A percentile compares a stretch with the other conserved stretches of the same genome.
These are phyloP conservation scores for Madurella fahalii DNA, from an alignment of 2,329 filamentous ascomycete species.

Conservation along the genomic window DNA sequence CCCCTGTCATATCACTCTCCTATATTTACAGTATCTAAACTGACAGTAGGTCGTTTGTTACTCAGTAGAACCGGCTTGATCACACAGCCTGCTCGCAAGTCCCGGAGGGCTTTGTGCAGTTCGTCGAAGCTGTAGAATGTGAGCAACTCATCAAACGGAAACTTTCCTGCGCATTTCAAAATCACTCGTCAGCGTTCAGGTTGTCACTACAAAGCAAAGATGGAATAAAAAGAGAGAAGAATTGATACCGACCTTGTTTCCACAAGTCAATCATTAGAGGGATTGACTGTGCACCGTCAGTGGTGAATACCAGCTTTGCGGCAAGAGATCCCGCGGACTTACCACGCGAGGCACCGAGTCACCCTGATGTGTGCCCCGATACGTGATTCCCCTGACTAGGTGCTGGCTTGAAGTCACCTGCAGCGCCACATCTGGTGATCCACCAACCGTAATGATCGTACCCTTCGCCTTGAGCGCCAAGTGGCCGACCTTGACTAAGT, in stretches of 20 bases:
- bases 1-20: too few species aligned
- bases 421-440: slow-evolving; percentile 7
- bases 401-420: slow-evolving; percentile 11
- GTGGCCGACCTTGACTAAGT: slow-evolving; percentile 11
- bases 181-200: background rate
- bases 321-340: background rate
- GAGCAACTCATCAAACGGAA: slow-evolving; percentile 14
- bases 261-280: slow-evolving; percentile 12
- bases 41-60: background rate
- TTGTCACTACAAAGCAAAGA: background rate
- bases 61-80: slow-evolving; percentile 11
- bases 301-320: background rate
- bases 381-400: slow-evolving; percentile 8
- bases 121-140: slow-evolving; percentile 9
- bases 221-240: background rate
- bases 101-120: slow-evolving; percentile 1
- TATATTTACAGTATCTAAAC: background rate
- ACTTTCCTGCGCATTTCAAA: background rate
- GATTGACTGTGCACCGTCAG: background rate
- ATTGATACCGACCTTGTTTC: slow-evolving; percentile 7
- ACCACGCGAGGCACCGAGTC: slow-evolving; percentile 8
- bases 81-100: slow-evolving; percentile 4
- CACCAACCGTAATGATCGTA: slow-evolving; percentile 9
- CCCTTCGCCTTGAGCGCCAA: slow-evolving; percentile 6
- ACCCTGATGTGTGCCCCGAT: slow-evolving; percentile 13